phyloP scores from a whole-genome alignment of 352 stramenopile genomes.

The Pythium apleroticum region DNA sequence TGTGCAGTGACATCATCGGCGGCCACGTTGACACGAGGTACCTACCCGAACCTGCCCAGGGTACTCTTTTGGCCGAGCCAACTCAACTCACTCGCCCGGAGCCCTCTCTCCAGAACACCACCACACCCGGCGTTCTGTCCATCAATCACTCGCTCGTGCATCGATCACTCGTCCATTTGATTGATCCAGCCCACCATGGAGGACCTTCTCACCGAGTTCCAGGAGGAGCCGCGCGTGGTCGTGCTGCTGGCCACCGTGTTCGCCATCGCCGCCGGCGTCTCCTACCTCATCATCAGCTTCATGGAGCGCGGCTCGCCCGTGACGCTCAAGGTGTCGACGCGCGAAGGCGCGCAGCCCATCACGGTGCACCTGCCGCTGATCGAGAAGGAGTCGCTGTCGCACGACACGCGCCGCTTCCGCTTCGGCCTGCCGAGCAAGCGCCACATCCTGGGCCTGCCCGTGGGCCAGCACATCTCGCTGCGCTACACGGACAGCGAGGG shows the following conservation, averaged over 20 bases:
- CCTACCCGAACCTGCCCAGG: not conserved
- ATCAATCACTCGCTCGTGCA: not conserved
- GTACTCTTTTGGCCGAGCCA: constrained; percentile 1
- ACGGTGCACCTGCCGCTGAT: constrained; percentile 80
- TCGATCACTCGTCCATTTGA: not conserved
- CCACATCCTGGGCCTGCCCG: constrained; percentile 90
- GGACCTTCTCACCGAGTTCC: constrained; percentile 12
- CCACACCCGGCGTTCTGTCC: not conserved
- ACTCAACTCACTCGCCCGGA: not conserved
- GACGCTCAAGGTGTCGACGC: constrained; percentile 48
- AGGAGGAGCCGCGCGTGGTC: constrained; percentile 24
- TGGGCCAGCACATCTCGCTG: constrained; percentile 94
- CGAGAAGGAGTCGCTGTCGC: constrained; percentile 90
- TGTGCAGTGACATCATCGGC: constrained; percentile 24
- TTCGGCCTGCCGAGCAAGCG: constrained; percentile 86
- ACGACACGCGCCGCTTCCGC: constrained; percentile 94
- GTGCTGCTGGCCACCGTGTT: constrained; percentile 34
- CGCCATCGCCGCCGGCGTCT: constrained; percentile 43
- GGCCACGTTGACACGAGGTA: constrained; percentile 1
- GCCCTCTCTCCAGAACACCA: not conserved
- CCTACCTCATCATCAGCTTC: constrained; percentile 33
- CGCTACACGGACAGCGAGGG: constrained; percentile 84
- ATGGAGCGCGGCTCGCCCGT: constrained; percentile 34
- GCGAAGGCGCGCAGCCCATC: constrained; percentile 33
- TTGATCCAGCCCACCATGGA: not conserved